Conservation (phyloP, 2,329 filamentous ascomycete genomes). For the Elsinoe fawcettii region DNA sequence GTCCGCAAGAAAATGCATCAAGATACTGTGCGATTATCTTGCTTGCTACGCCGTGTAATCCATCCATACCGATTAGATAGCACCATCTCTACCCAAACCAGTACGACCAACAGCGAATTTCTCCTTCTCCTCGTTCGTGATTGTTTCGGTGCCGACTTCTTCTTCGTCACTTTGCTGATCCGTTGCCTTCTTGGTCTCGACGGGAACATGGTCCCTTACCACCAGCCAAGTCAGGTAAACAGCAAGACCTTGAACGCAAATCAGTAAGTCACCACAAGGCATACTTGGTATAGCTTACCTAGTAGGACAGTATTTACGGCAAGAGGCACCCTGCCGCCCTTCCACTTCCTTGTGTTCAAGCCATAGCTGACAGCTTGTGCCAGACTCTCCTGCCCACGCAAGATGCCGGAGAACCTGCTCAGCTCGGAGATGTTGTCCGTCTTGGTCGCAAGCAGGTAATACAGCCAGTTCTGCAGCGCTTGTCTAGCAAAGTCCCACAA, state of each 20-base stretch:
- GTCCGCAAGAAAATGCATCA: background rate
- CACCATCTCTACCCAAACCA: background rate
- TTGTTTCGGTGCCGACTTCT: background rate
- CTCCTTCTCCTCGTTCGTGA: conserved; percentile 3
- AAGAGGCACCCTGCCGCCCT: conserved; percentile 37
- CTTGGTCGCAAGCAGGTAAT: conserved; percentile 48
- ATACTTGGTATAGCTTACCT: conserved; percentile 15
- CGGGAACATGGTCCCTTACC: conserved; percentile 26
- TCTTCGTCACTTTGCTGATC: conserved; percentile 3
- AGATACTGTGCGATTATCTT: background rate
- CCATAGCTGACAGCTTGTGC: conserved; percentile 39
- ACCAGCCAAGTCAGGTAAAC: conserved; percentile 29
- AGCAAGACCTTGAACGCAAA: conserved; percentile 19
- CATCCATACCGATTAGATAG: background rate
- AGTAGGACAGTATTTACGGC: conserved; percentile 33
- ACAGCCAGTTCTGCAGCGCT: conserved; percentile 49
- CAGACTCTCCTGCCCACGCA: conserved; percentile 41
- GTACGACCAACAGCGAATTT: conserved; percentile 7
- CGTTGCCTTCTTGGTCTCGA: conserved; percentile 15
- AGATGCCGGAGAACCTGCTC: conserved; percentile 35
- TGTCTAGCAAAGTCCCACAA: conserved; percentile 47
- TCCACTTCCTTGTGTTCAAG: conserved; percentile 38
- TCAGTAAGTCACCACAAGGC: background rate
- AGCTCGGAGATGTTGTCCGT: conserved; percentile 51
- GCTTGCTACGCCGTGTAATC: background rate